A percentile compares a stretch with the other conserved stretches of the same genome.
Evolutionary conservation across 139 green algal species (phyloP).

Genomic region (Coelastrella sp.): DNA sequence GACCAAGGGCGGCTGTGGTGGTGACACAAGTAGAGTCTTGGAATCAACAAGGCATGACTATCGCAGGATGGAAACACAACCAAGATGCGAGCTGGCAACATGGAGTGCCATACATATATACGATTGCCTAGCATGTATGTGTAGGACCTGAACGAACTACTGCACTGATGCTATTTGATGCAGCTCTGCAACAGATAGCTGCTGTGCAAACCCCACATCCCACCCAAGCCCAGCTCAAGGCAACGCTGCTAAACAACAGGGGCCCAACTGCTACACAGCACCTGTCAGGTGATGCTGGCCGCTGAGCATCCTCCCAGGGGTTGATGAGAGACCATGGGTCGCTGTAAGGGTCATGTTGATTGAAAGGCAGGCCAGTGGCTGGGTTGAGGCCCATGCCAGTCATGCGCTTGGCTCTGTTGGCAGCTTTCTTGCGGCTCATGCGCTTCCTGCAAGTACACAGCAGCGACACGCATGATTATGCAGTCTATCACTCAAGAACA

Average conservation of each 20-base stretch:
- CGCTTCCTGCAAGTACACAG: constrained; percentile 46
- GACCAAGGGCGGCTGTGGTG: too few relatives aligned
- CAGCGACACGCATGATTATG: too few relatives aligned
- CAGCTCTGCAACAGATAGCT: too few relatives aligned
- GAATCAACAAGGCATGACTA: background rate
- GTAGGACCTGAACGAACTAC: too few relatives aligned
- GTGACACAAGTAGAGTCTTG: too few relatives aligned
- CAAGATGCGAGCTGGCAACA: too few relatives aligned
- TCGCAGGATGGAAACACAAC: background rate
- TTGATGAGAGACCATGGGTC: constrained; percentile 19
- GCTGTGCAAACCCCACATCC: too few relatives aligned
- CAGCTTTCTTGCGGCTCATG: constrained; percentile 73
- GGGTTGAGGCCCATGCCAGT: constrained; percentile 72
- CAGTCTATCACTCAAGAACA: too few relatives aligned
- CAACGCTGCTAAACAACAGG: background rate
- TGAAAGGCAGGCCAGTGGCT: constrained; percentile 33
- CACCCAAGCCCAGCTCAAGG: too few relatives aligned
- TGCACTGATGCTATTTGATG: too few relatives aligned
- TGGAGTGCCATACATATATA: too few relatives aligned
- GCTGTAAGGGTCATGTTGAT: constrained; percentile 31
- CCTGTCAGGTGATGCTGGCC: constrained; percentile 26
- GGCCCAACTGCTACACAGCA: background rate
- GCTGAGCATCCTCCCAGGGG: constrained; percentile 20
- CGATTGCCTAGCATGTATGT: too few relatives aligned
- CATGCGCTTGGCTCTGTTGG: constrained; percentile 77